Conservation (phyloP, 2,329 filamentous ascomycete genomes). For the Pseudopithomyces chartarum region DNA sequence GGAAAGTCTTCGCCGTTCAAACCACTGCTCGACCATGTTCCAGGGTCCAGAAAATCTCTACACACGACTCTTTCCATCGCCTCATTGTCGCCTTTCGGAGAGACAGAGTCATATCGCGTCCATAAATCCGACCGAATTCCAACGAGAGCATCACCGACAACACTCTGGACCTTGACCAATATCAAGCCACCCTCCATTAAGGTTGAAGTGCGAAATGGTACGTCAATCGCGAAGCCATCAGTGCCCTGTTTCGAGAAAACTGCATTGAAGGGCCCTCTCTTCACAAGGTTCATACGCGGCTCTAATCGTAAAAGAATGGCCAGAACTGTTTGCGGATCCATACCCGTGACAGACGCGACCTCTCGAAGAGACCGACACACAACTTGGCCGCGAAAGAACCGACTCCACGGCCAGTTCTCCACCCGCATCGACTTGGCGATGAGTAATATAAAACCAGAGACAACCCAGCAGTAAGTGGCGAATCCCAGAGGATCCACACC, state of each 20-base stretch:
- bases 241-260: not conserved
- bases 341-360: not conserved
- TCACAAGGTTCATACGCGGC: not conserved
- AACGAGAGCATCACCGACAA: not conserved
- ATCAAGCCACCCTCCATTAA: not conserved
- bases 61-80: not conserved
- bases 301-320: not conserved
- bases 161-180: not conserved
- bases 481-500: conserved; percentile 5
- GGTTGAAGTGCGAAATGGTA: not conserved
- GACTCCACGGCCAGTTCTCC: conserved; percentile 5
- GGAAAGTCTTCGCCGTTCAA: not conserved
- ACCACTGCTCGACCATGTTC: not conserved
- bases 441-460: conserved; percentile 3
- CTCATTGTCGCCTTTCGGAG: not conserved
- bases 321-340: not conserved
- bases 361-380: conserved; percentile 4
- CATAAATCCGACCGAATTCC: not conserved
- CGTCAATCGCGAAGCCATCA: conserved; percentile 3
- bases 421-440: conserved; percentile 5
- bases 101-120: not conserved
- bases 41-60: not conserved
- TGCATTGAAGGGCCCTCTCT: conserved; percentile 1
- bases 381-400: conserved; percentile 1
- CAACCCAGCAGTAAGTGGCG: conserved; percentile 3